Conservation (phyloP, 371 early-diverging fungal species). For the Apophysomyces elegans region DNA sequence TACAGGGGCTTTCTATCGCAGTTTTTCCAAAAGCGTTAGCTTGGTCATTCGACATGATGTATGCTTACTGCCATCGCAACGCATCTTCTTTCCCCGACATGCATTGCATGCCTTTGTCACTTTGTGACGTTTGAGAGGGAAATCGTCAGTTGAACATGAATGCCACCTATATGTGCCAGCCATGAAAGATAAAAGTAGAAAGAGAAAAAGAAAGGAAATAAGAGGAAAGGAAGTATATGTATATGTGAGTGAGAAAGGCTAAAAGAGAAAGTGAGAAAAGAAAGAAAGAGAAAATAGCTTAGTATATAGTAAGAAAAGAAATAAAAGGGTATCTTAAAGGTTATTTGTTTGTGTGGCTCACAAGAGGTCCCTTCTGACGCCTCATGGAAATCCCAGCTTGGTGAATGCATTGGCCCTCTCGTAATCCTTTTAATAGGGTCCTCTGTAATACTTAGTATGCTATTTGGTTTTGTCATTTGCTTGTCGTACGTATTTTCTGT, state of each 20-base stretch:
- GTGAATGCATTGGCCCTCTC: neutral
- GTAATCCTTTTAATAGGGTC: no score
- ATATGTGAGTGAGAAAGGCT: neutral
- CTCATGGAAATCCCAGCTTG: constrained; percentile 4
- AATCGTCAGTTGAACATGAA: constrained; percentile 32
- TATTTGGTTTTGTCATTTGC: no score
- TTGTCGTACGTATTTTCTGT: no score
- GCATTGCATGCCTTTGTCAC: constrained; percentile 29
- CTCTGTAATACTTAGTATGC: no score
- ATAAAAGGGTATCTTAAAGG: constrained; percentile 3
- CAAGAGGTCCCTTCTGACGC: constrained; percentile 11
- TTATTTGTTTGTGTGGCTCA: constrained; percentile 9
- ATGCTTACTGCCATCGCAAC: constrained; percentile 34
- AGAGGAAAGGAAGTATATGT: constrained; percentile 3
- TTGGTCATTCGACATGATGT: neutral
- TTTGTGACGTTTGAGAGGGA: constrained; percentile 35
- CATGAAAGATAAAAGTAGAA: constrained; percentile 6
- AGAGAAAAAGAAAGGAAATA: constrained; percentile 4
- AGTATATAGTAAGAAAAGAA: neutral
- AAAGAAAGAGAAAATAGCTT: neutral
- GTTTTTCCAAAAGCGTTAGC: neutral
- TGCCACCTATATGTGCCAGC: constrained; percentile 29
- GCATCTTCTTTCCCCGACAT: constrained; percentile 34
- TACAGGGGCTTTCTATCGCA: constrained; percentile 24
- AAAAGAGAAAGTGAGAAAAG: neutral